phyloP scores from a whole-genome alignment of 106 monocot species.

The Dioscorea alata region DNA sequence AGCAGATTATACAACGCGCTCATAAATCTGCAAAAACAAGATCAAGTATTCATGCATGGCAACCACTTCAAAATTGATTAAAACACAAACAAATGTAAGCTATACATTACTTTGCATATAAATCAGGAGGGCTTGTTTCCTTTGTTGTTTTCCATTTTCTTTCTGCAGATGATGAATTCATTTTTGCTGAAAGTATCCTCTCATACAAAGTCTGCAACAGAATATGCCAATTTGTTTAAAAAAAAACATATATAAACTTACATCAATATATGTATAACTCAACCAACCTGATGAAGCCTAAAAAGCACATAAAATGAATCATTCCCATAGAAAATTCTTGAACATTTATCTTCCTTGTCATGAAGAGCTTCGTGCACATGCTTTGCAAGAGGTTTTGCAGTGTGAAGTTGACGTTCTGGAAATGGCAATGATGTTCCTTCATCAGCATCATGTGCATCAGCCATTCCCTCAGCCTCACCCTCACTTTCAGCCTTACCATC shows the following conservation, averaged over 20 bases:
- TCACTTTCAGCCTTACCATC: slow-evolving; percentile 87
- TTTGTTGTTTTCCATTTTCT: slow-evolving; percentile 70
- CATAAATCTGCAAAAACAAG: slow-evolving; percentile 56
- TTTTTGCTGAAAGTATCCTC: slow-evolving; percentile 85
- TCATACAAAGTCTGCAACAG: slow-evolving; percentile 83
- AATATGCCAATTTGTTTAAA: not conserved
- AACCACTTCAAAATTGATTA: too few relatives aligned
- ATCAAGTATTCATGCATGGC: too few relatives aligned
- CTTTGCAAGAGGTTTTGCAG: slow-evolving; percentile 75
- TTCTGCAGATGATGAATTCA: slow-evolving; percentile 64
- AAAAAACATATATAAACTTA: not conserved
- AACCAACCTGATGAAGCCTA: slow-evolving; percentile 82
- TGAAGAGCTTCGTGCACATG: slow-evolving; percentile 49
- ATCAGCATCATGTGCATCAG: slow-evolving; percentile 60
- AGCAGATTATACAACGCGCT: slow-evolving; percentile 64
- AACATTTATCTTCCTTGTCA: slow-evolving; percentile 51
- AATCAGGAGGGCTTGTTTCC: slow-evolving; percentile 49
- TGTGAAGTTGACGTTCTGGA: slow-evolving; percentile 53
- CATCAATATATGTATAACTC: not conserved
- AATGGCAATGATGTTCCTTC: slow-evolving; percentile 51
- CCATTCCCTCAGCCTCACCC: slow-evolving; percentile 79
- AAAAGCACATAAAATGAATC: slow-evolving; percentile 92
- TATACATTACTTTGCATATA: slow-evolving; percentile 66
- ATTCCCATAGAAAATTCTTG: slow-evolving; percentile 86
- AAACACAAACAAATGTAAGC: too few relatives aligned